Base-by-base conservation (phyloP, 176 grass and related monocot genomes). In the Carex scoparia region DNA sequence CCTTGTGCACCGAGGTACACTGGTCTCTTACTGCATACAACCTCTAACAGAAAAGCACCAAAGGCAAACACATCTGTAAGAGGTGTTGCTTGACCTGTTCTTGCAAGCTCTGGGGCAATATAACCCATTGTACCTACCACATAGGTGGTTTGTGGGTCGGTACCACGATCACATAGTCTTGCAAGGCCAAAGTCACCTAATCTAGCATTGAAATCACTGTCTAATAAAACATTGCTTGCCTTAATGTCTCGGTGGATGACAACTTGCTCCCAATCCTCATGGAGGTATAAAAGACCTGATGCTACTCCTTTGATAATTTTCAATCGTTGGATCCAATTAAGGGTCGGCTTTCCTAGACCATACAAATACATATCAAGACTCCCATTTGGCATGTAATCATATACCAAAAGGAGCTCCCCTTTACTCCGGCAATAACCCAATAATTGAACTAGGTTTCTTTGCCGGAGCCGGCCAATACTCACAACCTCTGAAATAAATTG, bases 361-460 rank as follows among this genome's bases (percentile, higher is more conserved):
- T 92, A 87, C 0, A 95, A 10, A 53, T 85, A 90, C 28, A 87
- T 94, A n/a, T 92, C 93, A 0, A 92, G 90, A 57, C 88, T 94
- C 0, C 92, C 92, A 32, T 94, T 94, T 8, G 85, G 54, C 92
- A 94, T 94, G 72, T 89, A 91, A 35, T 94, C 90, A 58, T 94
- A 94, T 0, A 94, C 93, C 78, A 94, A 38, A 6, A 95, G 85
- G 3, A 95, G 93, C 18, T 89, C 90, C 2, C 88, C 90, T 72
- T 95, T 92, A 4, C 89, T 88, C 4, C 94, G 86, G 90, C 94
- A 94, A 79, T 97, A 97, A 12, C 94, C 91, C 0, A 97, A 84
- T 80, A 97, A 81, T 70, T 90, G 91, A 74, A 97, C 94, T 42
- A 97, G 84, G 86, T 97, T 97, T 3, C 94, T 90, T 75, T 97